These are phyloP conservation scores for Fusarium tjaetaba DNA, from an alignment of 2,329 filamentous ascomycete species.

Conservation along the genomic window DNA sequence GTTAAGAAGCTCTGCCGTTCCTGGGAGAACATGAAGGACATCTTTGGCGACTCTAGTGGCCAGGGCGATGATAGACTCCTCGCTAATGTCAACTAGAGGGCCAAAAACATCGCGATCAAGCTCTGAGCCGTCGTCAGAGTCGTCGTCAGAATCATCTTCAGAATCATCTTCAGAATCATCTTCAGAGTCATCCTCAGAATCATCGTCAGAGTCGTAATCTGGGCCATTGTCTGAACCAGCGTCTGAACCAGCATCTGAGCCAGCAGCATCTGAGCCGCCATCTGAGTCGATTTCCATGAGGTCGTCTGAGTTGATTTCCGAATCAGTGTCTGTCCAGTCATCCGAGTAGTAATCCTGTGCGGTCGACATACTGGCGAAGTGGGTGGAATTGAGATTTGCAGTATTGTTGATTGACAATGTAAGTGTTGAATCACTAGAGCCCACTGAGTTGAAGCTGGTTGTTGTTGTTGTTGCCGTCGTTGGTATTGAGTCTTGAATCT, in stretches of 20 bases:
- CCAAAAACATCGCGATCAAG: constrained; percentile 1
- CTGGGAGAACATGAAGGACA: not conserved
- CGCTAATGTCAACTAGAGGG: not conserved
- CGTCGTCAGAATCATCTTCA: not conserved
- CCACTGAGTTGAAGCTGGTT: not conserved
- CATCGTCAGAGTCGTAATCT: not conserved
- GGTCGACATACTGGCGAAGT: not conserved
- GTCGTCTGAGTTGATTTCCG: not conserved
- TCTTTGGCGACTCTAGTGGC: not conserved
- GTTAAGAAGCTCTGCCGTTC: not conserved
- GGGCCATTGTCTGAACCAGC: not conserved
- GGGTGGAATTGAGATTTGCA: not conserved
- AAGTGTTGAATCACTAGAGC: not conserved
- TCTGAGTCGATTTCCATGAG: not conserved
- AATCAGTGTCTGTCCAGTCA: not conserved
- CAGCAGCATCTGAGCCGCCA: not conserved
- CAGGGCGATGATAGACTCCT: not conserved
- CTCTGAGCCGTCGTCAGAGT: not conserved
- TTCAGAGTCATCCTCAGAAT: not conserved
- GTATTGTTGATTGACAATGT: not conserved
- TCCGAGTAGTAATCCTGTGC: not conserved
- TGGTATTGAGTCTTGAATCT: not conserved
- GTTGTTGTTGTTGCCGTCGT: not conserved
- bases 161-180: not conserved
- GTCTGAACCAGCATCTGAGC: not conserved